Evolutionary conservation across 371 early-diverging fungal genomes (phyloP).

Genomic region (Haplosporangium sp.): DNA sequence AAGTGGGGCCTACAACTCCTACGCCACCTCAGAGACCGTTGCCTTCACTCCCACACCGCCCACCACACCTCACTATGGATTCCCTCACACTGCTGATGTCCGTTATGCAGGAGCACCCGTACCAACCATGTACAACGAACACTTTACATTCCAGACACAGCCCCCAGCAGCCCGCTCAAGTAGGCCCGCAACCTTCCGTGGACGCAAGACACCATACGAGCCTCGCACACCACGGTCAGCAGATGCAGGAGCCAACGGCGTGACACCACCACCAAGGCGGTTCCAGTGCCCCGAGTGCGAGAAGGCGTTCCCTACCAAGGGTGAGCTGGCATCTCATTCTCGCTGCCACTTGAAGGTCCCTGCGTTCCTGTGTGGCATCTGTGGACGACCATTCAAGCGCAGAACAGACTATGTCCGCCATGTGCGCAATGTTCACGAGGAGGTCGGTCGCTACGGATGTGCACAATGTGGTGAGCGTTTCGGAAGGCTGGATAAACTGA

Average conservation of each 20-base stretch:
- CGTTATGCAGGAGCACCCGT: constrained; percentile 30
- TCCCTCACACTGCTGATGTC: constrained; percentile 24
- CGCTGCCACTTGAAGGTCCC: constrained; percentile 53
- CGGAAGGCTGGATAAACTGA: constrained; percentile 51
- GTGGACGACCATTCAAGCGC: constrained; percentile 54
- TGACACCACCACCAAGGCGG: constrained; percentile 37
- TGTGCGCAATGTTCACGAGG: constrained; percentile 55
- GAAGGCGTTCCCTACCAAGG: constrained; percentile 55
- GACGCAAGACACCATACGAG: constrained; percentile 51
- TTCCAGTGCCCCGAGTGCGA: constrained; percentile 54
- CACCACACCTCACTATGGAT: constrained; percentile 53
- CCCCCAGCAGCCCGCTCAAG: constrained; percentile 14
- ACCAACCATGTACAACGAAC: constrained; percentile 32
- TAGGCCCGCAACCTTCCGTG: constrained; percentile 25
- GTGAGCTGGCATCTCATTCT: constrained; percentile 54
- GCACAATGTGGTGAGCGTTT: constrained; percentile 49
- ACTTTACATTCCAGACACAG: constrained; percentile 34
- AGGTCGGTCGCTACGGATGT: constrained; percentile 54
- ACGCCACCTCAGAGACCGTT: constrained; percentile 14
- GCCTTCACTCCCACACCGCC: constrained; percentile 42
- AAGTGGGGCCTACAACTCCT: constrained; percentile 29
- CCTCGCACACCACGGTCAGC: constrained; percentile 16
- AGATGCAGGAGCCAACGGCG: constrained; percentile 17
- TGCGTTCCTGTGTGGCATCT: constrained; percentile 52
- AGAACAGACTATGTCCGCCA: constrained; percentile 55